Percentiles rank a stretch among this genome's conserved stretches.
Conservation (phyloP, 495 filamentous ascomycete species). For the Podospora pseudocomata region DNA sequence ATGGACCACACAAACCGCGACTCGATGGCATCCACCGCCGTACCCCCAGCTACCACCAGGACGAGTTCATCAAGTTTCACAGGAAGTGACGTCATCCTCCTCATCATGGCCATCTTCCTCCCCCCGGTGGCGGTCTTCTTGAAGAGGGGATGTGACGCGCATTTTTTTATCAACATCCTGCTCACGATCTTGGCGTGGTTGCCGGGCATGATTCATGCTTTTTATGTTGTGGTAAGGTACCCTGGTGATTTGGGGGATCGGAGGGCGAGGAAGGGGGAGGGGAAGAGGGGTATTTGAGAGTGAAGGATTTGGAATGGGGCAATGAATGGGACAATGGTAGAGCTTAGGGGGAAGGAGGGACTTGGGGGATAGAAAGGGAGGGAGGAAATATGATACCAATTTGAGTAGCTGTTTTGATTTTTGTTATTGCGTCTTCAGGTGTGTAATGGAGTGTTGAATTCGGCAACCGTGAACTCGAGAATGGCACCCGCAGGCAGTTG, state of each 20-base stretch:
- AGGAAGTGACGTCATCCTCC: slow-evolving; percentile 13
- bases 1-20: neutral
- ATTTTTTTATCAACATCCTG: slow-evolving; percentile 83
- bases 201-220: slow-evolving; percentile 69
- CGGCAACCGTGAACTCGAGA: no score
- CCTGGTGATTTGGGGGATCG: neutral
- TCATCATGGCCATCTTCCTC: slow-evolving; percentile 67
- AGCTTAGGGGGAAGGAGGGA: no score
- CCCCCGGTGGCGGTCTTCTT: slow-evolving; percentile 91
- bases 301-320: no score
- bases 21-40: neutral
- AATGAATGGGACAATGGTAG: no score
- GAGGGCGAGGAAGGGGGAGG: neutral
- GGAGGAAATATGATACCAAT: no score
- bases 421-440: no score
- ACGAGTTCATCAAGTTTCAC: neutral
- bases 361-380: no score
- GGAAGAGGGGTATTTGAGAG: neutral
- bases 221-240: slow-evolving; percentile 41
- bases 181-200: slow-evolving; percentile 81
- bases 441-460: no score
- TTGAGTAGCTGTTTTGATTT: no score
- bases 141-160: slow-evolving; percentile 76
- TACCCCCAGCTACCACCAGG: neutral
- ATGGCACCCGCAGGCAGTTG: no score